phyloP scores from a whole-genome alignment of 192 early-diverging fungal genomes.

The Entomortierella chlamydospora region DNA sequence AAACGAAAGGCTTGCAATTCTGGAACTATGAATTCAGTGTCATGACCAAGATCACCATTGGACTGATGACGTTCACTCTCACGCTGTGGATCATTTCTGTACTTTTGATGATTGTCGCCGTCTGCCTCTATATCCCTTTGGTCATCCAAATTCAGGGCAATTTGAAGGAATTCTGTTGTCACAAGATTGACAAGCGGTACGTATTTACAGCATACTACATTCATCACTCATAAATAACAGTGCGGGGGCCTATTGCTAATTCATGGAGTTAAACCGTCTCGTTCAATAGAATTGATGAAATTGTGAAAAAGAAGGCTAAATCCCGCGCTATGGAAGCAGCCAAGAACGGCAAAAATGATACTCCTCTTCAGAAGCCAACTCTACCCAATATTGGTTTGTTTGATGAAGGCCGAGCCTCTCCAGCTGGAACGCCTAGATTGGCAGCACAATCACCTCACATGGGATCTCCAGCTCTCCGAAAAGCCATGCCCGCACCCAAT shows the following conservation, averaged over 20 bases:
- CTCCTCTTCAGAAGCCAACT: constrained; percentile 43
- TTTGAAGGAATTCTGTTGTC: constrained; percentile 89
- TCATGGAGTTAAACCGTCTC: too few relatives aligned
- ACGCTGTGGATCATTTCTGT: constrained; percentile 72
- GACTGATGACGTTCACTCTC: constrained; percentile 70
- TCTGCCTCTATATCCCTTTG: constrained; percentile 82
- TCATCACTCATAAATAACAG: too few relatives aligned
- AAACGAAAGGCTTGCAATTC: not conserved
- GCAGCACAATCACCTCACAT: constrained; percentile 30
- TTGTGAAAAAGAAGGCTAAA: constrained; percentile 62
- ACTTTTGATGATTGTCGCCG: constrained; percentile 69
- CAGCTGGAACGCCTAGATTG: constrained; percentile 29
- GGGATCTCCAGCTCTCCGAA: constrained; percentile 43
- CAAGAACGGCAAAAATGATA: constrained; percentile 34
- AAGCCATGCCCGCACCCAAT: constrained; percentile 33
- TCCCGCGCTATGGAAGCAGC: constrained; percentile 53
- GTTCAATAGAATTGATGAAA: constrained; percentile 66
- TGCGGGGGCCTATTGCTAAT: too few relatives aligned
- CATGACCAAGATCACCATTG: constrained; percentile 17
- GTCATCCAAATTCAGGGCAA: constrained; percentile 84
- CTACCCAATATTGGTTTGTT: constrained; percentile 49
- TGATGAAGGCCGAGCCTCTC: constrained; percentile 36
- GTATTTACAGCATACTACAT: not conserved
- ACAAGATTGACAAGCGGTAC: constrained; percentile 91
- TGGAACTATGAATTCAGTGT: not conserved